Evolutionary conservation across 805 yeast genomes (phyloP).

Genomic region (Candida multigemmis): DNA sequence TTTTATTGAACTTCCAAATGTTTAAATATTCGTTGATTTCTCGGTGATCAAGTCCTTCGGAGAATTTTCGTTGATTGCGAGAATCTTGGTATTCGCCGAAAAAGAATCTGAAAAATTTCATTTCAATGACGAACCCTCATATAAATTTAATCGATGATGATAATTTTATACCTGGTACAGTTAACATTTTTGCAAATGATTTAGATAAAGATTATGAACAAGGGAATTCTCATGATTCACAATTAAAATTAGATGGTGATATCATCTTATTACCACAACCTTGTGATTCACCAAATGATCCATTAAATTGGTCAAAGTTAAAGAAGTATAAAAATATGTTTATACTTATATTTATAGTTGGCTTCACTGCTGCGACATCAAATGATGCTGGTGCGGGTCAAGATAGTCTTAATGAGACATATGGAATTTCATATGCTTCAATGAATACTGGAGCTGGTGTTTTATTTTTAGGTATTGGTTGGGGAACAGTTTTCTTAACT

Average conservation of each 20-base stretch:
- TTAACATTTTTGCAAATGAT: conserved; percentile 32
- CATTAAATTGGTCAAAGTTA: conserved; percentile 31
- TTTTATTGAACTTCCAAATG: too few relatives aligned
- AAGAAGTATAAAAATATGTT: conserved; percentile 30
- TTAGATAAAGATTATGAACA: conserved; percentile 4
- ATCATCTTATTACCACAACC: conserved; percentile 40
- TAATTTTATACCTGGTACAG: conserved; percentile 49
- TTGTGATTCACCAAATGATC: conserved; percentile 41
- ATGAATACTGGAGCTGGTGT: conserved; percentile 45
- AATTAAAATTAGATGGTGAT: conserved; percentile 13
- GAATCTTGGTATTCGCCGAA: too few relatives aligned
- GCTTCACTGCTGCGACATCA: conserved; percentile 41
- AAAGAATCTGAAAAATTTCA: too few relatives aligned
- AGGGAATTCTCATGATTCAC: conserved; percentile 2
- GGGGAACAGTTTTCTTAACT: conserved; percentile 34
- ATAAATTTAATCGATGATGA: too few relatives aligned
- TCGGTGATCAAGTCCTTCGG: too few relatives aligned
- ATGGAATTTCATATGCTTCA: conserved; percentile 35
- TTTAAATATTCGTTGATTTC: too few relatives aligned
- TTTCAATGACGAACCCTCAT: too few relatives aligned
- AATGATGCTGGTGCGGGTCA: conserved; percentile 42
- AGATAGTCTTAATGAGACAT: conserved; percentile 32
- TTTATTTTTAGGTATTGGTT: conserved; percentile 34
- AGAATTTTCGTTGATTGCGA: too few relatives aligned
- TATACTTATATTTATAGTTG: conserved; percentile 32